A percentile compares a stretch with the other conserved stretches of the same genome.
These are phyloP conservation scores for Dactylis glomerata DNA, from an alignment of 176 grass and related monocot species.

Conservation along the genomic window DNA sequence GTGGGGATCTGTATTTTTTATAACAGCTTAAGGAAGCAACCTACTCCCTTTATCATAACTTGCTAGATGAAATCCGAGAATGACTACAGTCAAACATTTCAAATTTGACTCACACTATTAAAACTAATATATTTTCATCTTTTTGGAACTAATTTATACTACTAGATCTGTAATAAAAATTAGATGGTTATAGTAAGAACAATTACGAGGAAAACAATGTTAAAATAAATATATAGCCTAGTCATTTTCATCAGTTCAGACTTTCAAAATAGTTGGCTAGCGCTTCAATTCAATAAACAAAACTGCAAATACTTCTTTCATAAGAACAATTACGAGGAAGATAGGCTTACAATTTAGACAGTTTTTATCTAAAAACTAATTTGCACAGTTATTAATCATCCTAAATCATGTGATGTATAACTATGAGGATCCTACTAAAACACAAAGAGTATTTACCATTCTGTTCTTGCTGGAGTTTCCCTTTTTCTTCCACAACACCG, in stretches of 20 bases:
- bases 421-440: conserved; percentile 1
- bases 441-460: not conserved
- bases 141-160: not conserved
- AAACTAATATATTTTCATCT: not conserved
- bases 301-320: no score
- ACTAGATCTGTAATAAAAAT: not conserved
- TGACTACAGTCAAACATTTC: not conserved
- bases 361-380: no score
- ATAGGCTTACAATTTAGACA: no score
- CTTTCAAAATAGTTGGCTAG: no score
- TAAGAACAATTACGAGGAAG: not conserved
- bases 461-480: not conserved
- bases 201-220: no score
- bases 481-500: conserved; percentile 4
- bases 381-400: not conserved
- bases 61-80: not conserved
- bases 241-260: no score
- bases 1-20: not conserved
- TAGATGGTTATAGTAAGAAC: no score
- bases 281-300: no score
- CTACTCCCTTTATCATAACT: not conserved
- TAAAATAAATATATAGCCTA: no score
- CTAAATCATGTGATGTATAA: not conserved
- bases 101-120: not conserved
- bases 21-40: not conserved